Evolutionary conservation across 2,329 filamentous ascomycete species (phyloP), one percentile per base, ranked within the genome.

Genomic region (Epichloe aotearoae): DNA sequence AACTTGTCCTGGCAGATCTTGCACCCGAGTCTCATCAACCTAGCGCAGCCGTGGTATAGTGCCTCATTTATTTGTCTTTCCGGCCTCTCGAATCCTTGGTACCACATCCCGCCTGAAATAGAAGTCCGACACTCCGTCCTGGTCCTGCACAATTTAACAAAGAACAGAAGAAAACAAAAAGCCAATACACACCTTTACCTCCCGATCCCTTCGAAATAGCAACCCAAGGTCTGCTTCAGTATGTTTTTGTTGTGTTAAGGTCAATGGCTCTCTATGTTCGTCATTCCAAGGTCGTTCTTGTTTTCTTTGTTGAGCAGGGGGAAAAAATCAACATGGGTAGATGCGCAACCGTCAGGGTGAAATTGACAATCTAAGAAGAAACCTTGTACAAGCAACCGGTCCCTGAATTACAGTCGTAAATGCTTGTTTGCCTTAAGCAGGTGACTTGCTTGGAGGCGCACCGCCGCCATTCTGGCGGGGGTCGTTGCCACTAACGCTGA

Each of bases 401-500:
- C 50, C 37, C 37, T 38, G 30, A 41, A 38, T 12, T 20, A 17
- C 33, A 34, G 34, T 50, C 33, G 19, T 15, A 48, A 19, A 34
- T 19, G 37, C 40, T 36, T 7, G 10, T 14, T 41, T 38, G 49
- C 47, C 58, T 69, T 77, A 81, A 50, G 76, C 76, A 40, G 78
- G 76, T 41, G 77, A 81, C 69, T 81, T 81, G 73, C 66, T 80
- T 34, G 72, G 72, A 47, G 77, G 75, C 50, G 73, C 75, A 50
- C 71, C 69, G 17, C 73, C 71, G 53, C 80, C 80, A 58, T 83
- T 83, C 68, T 83, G 80, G 51, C 80, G 79, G 55, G 73, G 72
- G 56, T 83, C 80, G 51, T 70, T 73, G 56, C 79, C 83, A 62
- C 82, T 80, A 58, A 93, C 85, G 38, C 82, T 82, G 49, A 93